Conservation (phyloP, 2,329 filamentous ascomycete species). For the Aureobasidium sp. region DNA sequence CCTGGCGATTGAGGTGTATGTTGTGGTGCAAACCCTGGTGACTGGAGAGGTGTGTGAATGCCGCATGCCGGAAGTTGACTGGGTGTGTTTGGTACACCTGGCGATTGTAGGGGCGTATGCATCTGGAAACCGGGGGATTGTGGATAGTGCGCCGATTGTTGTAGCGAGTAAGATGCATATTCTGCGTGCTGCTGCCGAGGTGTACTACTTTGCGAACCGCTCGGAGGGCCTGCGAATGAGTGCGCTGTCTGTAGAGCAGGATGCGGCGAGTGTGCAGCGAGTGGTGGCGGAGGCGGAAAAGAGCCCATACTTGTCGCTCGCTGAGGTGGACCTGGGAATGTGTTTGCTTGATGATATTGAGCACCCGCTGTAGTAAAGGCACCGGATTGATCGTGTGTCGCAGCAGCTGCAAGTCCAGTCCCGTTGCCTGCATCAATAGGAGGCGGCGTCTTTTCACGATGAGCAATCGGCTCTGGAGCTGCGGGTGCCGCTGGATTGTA, state of each 20-base stretch:
- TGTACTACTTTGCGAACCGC: constrained; percentile 26
- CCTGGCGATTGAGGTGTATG: constrained; percentile 33
- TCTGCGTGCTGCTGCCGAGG: constrained; percentile 32
- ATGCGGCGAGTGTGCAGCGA: constrained; percentile 23
- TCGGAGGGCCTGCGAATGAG: constrained; percentile 25
- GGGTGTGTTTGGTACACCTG: constrained; percentile 31
- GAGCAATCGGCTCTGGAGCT: constrained; percentile 74
- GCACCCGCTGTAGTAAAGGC: constrained; percentile 29
- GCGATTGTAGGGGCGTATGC: constrained; percentile 27
- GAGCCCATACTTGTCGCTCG: constrained; percentile 29
- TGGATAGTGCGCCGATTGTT: constrained; percentile 20
- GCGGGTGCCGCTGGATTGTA: constrained; percentile 85
- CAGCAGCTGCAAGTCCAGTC: constrained; percentile 45
- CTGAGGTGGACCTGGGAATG: constrained; percentile 45
- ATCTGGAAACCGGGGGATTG: constrained; percentile 20
- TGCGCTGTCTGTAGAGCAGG: constrained; percentile 20
- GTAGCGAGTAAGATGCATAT: constrained; percentile 34
- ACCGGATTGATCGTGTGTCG: constrained; percentile 38
- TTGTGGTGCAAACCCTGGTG: constrained; percentile 28
- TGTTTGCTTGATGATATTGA: constrained; percentile 21
- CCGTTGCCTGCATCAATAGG: constrained; percentile 69
- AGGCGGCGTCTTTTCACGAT: constrained; percentile 83
- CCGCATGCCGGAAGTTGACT: constrained; percentile 38
- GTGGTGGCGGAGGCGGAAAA: constrained; percentile 37
- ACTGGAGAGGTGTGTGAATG: constrained; percentile 40